Percentiles rank a stretch among this genome's conserved stretches.
phyloP scores from a whole-genome alignment of 2,329 filamentous ascomycete species.

The Camillea tinctor region DNA sequence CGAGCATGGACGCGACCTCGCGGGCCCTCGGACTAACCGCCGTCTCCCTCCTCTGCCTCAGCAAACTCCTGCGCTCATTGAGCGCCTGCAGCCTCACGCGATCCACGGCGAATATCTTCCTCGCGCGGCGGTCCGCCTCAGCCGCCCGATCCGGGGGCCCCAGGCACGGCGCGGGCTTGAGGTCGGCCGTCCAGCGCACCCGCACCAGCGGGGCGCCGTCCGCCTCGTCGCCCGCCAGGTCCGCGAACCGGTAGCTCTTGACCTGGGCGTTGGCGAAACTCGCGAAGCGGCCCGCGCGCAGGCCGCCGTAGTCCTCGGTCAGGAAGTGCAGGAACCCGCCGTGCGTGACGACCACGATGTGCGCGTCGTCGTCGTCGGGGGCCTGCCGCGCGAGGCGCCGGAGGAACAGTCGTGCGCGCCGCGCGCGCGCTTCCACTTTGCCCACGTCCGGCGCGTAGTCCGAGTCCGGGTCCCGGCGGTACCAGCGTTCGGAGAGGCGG shows the following conservation, averaged over 20 bases:
- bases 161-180: too few relatives aligned
- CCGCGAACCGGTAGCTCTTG: slow-evolving; percentile 64
- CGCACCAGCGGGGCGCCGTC: slow-evolving; percentile 43
- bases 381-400: slow-evolving; percentile 39
- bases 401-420: slow-evolving; percentile 57
- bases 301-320: slow-evolving; percentile 74
- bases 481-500: slow-evolving; percentile 65
- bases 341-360: slow-evolving; percentile 76
- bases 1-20: neutral
- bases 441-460: slow-evolving; percentile 43
- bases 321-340: slow-evolving; percentile 81
- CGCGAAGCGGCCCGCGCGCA: slow-evolving; percentile 46
- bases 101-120: neutral
- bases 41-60: neutral
- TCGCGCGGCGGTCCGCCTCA: too few relatives aligned
- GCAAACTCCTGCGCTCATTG: neutral
- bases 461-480: slow-evolving; percentile 53
- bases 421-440: slow-evolving; percentile 59
- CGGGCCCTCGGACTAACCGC: neutral
- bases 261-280: slow-evolving; percentile 70
- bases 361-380: slow-evolving; percentile 51
- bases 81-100: neutral
- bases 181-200: slow-evolving; percentile 38
- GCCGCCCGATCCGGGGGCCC: neutral
- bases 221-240: slow-evolving; percentile 43